A percentile compares a stretch with the other conserved stretches of the same genome.
phyloP scores from a whole-genome alignment of 805 yeast genomes.

The Candida fluviatilis region DNA sequence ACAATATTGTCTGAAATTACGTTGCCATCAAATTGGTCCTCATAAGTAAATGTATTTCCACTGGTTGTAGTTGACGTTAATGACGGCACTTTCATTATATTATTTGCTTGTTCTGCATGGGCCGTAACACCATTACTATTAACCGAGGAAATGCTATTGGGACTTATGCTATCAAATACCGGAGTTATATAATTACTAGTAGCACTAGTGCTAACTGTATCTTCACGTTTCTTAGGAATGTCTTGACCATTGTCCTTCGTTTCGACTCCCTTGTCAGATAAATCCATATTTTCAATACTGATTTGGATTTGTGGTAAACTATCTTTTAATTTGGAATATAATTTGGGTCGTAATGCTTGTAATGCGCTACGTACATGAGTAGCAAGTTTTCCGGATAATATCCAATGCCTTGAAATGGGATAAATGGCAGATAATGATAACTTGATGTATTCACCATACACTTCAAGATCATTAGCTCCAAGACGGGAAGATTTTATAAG shows the following conservation, averaged over 20 bases:
- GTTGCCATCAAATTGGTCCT: not conserved
- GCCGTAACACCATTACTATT: constrained; percentile 6
- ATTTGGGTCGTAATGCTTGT: constrained; percentile 37
- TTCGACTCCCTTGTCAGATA: too few species aligned
- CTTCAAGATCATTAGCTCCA: constrained; percentile 33
- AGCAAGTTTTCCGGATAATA: constrained; percentile 43
- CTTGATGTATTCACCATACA: constrained; percentile 46
- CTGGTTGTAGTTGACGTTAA: constrained; percentile 14
- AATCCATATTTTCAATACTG: constrained; percentile 7
- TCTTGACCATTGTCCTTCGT: too few species aligned
- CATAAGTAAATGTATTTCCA: constrained; percentile 14
- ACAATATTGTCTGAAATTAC: constrained; percentile 4
- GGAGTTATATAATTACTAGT: constrained; percentile 2
- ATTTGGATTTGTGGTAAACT: constrained; percentile 21
- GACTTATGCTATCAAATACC: constrained; percentile 4
- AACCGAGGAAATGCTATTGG: constrained; percentile 5
- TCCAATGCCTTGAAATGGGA: constrained; percentile 51
- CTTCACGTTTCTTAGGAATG: too few species aligned
- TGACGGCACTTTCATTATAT: not conserved
- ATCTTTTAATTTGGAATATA: constrained; percentile 33
- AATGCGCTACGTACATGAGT: constrained; percentile 45
- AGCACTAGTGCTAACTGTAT: not conserved
- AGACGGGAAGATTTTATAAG: constrained; percentile 8
- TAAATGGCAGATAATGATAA: constrained; percentile 46
- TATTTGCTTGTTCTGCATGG: not conserved